Evolutionary conservation across 208 protist species (phyloP).

Genomic region (Acanthamoeba royreba): DNA sequence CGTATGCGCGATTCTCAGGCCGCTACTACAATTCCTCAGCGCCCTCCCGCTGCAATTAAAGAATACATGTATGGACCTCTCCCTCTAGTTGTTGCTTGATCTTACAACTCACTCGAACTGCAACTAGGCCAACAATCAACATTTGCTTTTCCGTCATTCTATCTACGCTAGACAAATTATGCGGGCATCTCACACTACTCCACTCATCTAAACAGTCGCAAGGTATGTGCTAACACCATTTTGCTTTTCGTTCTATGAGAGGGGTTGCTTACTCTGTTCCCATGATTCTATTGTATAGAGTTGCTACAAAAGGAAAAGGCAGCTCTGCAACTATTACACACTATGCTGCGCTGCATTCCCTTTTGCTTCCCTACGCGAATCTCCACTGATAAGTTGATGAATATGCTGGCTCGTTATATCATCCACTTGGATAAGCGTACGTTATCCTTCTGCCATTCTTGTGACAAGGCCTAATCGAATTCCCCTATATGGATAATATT

Average conservation of each 20-base stretch:
- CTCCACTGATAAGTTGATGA: background rate
- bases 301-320: constrained; percentile 37
- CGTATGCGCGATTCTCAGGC: background rate
- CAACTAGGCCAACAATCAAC: background rate
- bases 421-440: constrained; percentile 18
- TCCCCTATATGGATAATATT: background rate
- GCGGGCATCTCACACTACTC: background rate
- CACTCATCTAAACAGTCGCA: constrained; percentile 8
- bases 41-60: background rate
- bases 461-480: background rate
- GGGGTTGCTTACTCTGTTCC: background rate
- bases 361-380: background rate
- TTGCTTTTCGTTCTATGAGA: background rate
- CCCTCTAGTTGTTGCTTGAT: background rate
- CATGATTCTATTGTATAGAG: background rate
- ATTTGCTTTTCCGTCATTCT: constrained; percentile 25
- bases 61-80: background rate
- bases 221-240: background rate
- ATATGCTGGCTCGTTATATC: background rate
- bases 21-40: background rate
- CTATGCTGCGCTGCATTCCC: background rate
- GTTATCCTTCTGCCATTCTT: background rate
- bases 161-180: background rate
- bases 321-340: background rate
- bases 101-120: no score